Evolutionary conservation across 164 flowering plant species (phyloP).

Genomic region (Sedum album): DNA sequence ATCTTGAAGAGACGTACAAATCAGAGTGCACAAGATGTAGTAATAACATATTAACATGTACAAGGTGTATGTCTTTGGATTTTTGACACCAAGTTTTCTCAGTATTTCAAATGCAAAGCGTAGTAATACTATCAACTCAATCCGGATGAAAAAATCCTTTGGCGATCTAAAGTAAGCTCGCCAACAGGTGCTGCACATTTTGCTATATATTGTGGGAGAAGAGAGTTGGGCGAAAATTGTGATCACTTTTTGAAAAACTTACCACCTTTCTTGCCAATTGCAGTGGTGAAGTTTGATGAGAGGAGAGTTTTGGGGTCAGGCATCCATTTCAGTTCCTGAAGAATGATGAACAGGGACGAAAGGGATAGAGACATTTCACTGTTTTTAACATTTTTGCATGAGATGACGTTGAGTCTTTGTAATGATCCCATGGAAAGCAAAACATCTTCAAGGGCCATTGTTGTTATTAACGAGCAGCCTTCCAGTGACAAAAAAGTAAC

Average conservation of each 20-base stretch:
- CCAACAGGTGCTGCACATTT: background rate
- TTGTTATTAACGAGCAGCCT: conserved; percentile 79
- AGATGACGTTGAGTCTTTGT: conserved; percentile 61
- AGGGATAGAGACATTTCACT: conserved; percentile 60
- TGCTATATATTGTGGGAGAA: background rate
- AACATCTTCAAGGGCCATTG: conserved; percentile 68
- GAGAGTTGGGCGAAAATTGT: background rate
- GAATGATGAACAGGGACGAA: conserved; percentile 50
- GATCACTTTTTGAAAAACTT: conserved; percentile 44
- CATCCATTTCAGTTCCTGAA: conserved; percentile 75
- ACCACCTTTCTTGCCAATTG: too few species aligned
- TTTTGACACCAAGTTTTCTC: too few species aligned
- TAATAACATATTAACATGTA: too few species aligned
- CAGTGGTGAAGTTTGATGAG: conserved; percentile 44
- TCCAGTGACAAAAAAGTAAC: conserved; percentile 60
- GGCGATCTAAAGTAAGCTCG: too few species aligned
- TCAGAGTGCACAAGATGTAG: too few species aligned
- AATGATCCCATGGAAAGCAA: conserved; percentile 67
- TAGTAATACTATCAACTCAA: too few species aligned
- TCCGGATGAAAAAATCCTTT: too few species aligned
- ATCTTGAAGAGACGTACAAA: background rate
- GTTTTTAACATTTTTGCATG: conserved; percentile 82
- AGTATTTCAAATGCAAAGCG: background rate
- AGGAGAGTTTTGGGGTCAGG: conserved; percentile 74
- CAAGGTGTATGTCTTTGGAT: too few species aligned